Evolutionary conservation across 345 rosid genomes (phyloP), one percentile per base, ranked within the genome.

Genomic region (rapeseed (Brassica napus)): DNA sequence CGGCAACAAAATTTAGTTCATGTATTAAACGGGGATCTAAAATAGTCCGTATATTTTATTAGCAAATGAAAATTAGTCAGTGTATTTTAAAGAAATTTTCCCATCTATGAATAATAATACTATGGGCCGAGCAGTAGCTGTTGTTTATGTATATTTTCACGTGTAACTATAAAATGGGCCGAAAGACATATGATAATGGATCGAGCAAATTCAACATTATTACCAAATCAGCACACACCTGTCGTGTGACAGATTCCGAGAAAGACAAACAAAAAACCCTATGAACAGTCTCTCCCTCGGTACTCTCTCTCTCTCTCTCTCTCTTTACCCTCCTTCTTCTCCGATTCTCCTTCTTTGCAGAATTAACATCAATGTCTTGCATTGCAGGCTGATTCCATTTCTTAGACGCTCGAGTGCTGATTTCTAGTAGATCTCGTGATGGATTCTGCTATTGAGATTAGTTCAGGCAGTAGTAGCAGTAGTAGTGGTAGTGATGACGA

Each of bases 371-470:
- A 60, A 3, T 62, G 21, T 63, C 14, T 55, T 70, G 7, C 54
- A 69, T 15, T 1, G 42, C 76, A 75, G 79, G 76, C 68, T 80
- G 62, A n/a, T 70, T 63, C 79, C 54, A 1, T 74, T 69, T 55
- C 49, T 63, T 37, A 69, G 14, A 74, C 39, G 49, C 55, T 26
- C 47, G 30, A 69, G 2, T 37, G 61, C 3, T 12, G 64, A 61
- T 68, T 49, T 8, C 18, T 47, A 68, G 65, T 26, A 62, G 79
- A 30, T 58, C 42, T 30, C 35, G 0, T 65, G 42, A 75, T 81
- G 83, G 76, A 32, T 37, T 34, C 68, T 34, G 80, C 73, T 70
- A 81, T 81, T 39, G 79, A 75, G 8, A 75, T 81, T 32, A 81
- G 83, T 70, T 81, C 79, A 14, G 75, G 68, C 16, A 63, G 68